Evolutionary conservation across 2,329 filamentous ascomycete species (phyloP).

Genomic region (Ophiostoma montium): DNA sequence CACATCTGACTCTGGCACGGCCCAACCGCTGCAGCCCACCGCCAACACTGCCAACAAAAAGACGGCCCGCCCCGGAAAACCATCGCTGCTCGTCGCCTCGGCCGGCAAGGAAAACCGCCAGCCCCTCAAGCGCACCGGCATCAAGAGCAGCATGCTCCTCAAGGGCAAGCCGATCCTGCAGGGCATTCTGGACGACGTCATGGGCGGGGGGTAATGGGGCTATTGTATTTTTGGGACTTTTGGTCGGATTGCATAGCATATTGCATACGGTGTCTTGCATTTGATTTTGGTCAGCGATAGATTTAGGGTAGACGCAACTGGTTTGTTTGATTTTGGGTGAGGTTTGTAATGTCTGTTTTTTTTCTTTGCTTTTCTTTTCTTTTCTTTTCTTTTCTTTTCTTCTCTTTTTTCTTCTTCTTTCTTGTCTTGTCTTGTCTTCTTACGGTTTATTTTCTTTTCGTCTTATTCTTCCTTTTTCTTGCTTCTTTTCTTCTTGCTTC

Average conservation of each 20-base stretch:
- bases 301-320: too few species aligned
- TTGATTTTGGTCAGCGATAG: too few species aligned
- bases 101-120: slow-evolving; percentile 27
- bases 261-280: background rate
- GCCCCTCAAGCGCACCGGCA: slow-evolving; percentile 39
- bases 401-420: too few species aligned
- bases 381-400: background rate
- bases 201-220: slow-evolving; percentile 12
- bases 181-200: slow-evolving; percentile 65
- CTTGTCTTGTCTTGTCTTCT: too few species aligned
- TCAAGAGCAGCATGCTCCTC: slow-evolving; percentile 47
- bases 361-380: background rate
- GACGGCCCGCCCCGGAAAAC: background rate
- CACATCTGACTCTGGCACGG: background rate
- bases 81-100: slow-evolving; percentile 14
- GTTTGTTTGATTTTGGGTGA: too few species aligned
- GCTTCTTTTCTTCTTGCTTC: background rate
- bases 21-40: background rate
- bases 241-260: background rate
- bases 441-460: background rate
- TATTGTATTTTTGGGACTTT: background rate
- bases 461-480: too few species aligned
- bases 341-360: background rate
- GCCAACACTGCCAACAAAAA: slow-evolving; percentile 4
- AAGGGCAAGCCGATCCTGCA: slow-evolving; percentile 54